Base-by-base conservation (phyloP, 345 rosid species). In the Camelina laxa region DNA sequence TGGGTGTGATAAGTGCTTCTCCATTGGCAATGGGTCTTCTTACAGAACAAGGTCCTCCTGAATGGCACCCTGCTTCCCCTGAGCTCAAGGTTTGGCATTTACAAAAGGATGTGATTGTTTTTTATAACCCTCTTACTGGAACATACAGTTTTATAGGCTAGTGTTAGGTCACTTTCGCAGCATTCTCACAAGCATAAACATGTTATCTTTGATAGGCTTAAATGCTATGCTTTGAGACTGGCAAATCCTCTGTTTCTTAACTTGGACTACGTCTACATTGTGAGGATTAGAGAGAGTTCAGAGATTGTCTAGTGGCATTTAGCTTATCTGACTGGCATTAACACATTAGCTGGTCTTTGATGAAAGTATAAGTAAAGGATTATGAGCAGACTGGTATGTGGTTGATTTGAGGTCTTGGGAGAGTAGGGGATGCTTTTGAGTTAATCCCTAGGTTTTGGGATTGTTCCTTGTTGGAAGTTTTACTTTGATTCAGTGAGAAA, bases 11-110 rank as follows among this genome's bases (percentile, higher is more conserved):
- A 49, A 88, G 82, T 73, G 98, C 99, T 60, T 85, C 98, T 15
- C 99, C 98, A 2, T 88, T 95, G 54, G 79, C 98, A 17, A 92
- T 92, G 99, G 94, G 96, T 67, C 92, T 92, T 10, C 91, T 90
- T 16, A 92, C 97, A 0, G 96, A 89, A 62, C 84, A 79, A 61
- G 99, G 99, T 60, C 92, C 94, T 22, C 99, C 99, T 15, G 97
- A 89, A 60, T 92, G 99, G 97, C 99, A 95, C 75, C 99, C 99
- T 15, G 97, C 97, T 63, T 80, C 97, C 11, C 79, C 85, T 31
- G 96, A 95, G 67, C 82, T 95, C 61, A 92, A 90, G 91, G 98
- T 89, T 31, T 55, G 78, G 21, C 16, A 69, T 49, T 54, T 73
- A 10, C 4, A 13, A 0, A 57, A 7, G 6, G 41, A 45, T 68